A percentile compares a stretch with the other conserved stretches of the same genome.
phyloP scores from a whole-genome alignment of 1,284 basidiomycete genomes.

The Exobasidium cylindrosporum region DNA sequence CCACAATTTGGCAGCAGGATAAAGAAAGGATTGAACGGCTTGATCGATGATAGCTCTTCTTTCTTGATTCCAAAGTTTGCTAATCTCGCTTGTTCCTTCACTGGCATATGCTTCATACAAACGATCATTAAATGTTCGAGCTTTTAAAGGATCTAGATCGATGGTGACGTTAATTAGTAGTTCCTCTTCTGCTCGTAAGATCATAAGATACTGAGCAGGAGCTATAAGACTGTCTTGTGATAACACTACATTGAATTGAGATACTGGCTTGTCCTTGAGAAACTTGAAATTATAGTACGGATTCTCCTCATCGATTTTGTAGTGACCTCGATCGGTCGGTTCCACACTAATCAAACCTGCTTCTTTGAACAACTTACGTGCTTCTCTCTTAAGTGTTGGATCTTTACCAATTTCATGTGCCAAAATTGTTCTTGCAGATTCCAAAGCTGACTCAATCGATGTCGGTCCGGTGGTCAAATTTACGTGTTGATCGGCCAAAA shows the following conservation, averaged over 20 bases:
- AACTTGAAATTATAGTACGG: constrained; percentile 96
- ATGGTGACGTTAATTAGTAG: constrained; percentile 78
- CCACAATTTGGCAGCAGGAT: constrained; percentile 83
- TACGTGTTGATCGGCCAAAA: constrained; percentile 50
- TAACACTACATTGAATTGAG: constrained; percentile 60
- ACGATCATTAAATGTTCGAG: constrained; percentile 35
- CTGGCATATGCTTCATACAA: constrained; percentile 81
- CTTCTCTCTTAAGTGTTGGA: constrained; percentile 77
- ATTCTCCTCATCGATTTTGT: constrained; percentile 85
- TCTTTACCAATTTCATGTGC: constrained; percentile 90
- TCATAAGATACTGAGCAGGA: constrained; percentile 77
- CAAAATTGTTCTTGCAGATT: constrained; percentile 73
- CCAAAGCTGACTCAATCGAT: constrained; percentile 34
- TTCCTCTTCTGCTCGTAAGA: constrained; percentile 85
- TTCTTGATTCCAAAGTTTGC: constrained; percentile 88
- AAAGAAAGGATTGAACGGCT: constrained; percentile 72
- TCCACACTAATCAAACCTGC: constrained; percentile 76
- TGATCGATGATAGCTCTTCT: constrained; percentile 75
- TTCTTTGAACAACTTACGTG: constrained; percentile 73
- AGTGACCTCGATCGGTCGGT: constrained; percentile 86
- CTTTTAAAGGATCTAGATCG: constrained; percentile 58
- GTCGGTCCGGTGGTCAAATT: constrained; percentile 28
- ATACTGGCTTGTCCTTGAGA: constrained; percentile 74
- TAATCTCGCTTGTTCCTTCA: constrained; percentile 78
- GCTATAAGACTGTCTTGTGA: constrained; percentile 20